phyloP scores from a whole-genome alignment of 2,329 filamentous ascomycete genomes.

The Apiospora pterosperma region DNA sequence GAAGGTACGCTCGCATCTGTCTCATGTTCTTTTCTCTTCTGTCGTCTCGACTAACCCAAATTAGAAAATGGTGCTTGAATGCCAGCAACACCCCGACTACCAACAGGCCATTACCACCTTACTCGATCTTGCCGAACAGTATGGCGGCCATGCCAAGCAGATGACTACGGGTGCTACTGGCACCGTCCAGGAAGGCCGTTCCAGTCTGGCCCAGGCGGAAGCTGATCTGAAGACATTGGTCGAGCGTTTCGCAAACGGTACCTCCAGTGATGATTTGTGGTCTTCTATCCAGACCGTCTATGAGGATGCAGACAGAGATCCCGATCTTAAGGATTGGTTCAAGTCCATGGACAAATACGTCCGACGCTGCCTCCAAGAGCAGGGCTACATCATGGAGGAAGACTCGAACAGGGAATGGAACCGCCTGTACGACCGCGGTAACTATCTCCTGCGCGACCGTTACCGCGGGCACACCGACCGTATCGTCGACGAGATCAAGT shows the following conservation, averaged over 20 bases:
- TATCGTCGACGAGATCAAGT: slow-evolving; percentile 86
- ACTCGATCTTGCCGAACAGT: slow-evolving; percentile 78
- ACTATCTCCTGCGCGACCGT: slow-evolving; percentile 82
- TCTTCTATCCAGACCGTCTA: slow-evolving; percentile 84
- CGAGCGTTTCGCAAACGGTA: slow-evolving; percentile 94
- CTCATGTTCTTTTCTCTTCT: background rate
- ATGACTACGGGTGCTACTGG: slow-evolving; percentile 62
- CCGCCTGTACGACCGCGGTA: slow-evolving; percentile 77
- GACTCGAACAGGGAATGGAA: slow-evolving; percentile 79
- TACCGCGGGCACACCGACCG: slow-evolving; percentile 85
- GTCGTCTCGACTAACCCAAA: slow-evolving; percentile 15
- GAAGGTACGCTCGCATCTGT: slow-evolving; percentile 42
- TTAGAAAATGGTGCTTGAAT: slow-evolving; percentile 94
- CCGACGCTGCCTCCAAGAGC: slow-evolving; percentile 78
- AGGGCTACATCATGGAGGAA: slow-evolving; percentile 88
- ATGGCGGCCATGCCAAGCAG: slow-evolving; percentile 69
- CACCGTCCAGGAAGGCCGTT: slow-evolving; percentile 70
- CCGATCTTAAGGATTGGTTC: slow-evolving; percentile 89
- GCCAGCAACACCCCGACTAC: slow-evolving; percentile 93
- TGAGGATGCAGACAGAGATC: slow-evolving; percentile 78
- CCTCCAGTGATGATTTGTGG: slow-evolving; percentile 83
- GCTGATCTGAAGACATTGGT: slow-evolving; percentile 80
- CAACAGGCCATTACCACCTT: slow-evolving; percentile 87
- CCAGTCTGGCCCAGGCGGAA: slow-evolving; percentile 68
- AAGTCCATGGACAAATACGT: slow-evolving; percentile 72